Base-by-base conservation (phyloP, 345 rosid genomes). In the Gossypium mustelinum region DNA sequence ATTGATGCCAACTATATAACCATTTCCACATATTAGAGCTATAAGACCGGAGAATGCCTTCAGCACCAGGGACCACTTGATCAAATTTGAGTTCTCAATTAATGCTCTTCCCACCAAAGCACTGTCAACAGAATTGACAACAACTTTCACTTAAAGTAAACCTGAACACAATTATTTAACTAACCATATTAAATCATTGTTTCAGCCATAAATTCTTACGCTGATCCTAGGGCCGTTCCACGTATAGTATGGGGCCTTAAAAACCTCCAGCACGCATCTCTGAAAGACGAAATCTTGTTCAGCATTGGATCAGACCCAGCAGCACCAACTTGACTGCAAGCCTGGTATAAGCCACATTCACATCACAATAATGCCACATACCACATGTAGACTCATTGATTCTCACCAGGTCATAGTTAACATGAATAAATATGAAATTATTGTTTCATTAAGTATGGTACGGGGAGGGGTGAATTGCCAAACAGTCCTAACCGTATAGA, bases 1-100 rank as follows among this genome's bases (percentile, higher is more conserved):
- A 86, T 94, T 94, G 90, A 94, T 89, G 89, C 98, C 98, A 39
- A 94, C 98, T 43, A 94, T 94, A 79, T 92, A 94, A 29, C 98
- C 98, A 78, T 94, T 94, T 41, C 97, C 98, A 66, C 97, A 94
- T 75, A 92, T 82, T 27, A 94, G 92, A 84, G 97, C 98, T 72
- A 92, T 77, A 78, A 94, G 86, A 61, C 98, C 98, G 7, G 89
- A 86, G 62, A 92, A 77, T 9, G 98, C 97, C 88, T 90, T 94
- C 25, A 88, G 79, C 81, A 94, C 74, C 25, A 94, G 87, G 43
- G 93, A 88, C 98, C 89, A 88, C 81, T 86, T 92, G 51, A 94
- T 94, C 77, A 89, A 82, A 74, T 90, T 83, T 41, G 92, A 65
- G 83, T 94, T 92, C 87, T 89, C 98, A 39, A 94, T 86, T 77